Evolutionary conservation across 202 grass and related monocot species (phyloP), one percentile per base, ranked within the genome.

Genomic region (Carex sylvatica): DNA sequence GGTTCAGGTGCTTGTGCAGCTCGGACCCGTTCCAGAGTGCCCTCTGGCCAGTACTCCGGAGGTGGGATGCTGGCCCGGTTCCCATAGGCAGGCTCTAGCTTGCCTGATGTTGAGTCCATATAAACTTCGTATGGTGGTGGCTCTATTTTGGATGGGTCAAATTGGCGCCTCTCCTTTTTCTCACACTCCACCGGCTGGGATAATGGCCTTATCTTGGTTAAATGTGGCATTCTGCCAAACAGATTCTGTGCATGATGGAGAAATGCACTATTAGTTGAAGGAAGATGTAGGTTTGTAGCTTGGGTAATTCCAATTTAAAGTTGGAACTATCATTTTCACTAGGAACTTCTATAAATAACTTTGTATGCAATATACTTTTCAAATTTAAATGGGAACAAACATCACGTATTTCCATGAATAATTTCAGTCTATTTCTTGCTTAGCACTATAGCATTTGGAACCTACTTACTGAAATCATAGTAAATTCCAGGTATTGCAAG

Each of bases 31-130:
- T 85, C 71, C 12, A 78, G 90, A 4, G 95, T 98, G 36, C 95
- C 95, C 89, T 98, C 95, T 5, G 95, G 92, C 95, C 95, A 98
- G 84, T 87, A 95, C 31, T 95, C 95, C 65, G 78, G 77, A 20
- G 89, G 82, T 1, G 92, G 90, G 80, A 98, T 95, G 83, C 89
- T 93, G 74, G 95, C 92, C n/a, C 92, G 86, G 66, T 89, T 86
- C 33, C 95, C 95, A 5, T 86, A 91, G 40, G 90, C 92, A 4
- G 92, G 95, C 67, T 98, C 92, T 33, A 98, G 91, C 86, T 93
- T 86, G 16, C 92, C 92, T 42, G 95, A 93, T 56, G 90, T 94
- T 61, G 95, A 98, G 36, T 94, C 90, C 14, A 89, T 85, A 86
- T 98, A 98, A 73, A 87, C 88, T 75, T 88, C 82, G 84, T 95